These are phyloP conservation scores for Phytophthora cactorum DNA, from an alignment of 352 stramenopile species.

Conservation along the genomic window DNA sequence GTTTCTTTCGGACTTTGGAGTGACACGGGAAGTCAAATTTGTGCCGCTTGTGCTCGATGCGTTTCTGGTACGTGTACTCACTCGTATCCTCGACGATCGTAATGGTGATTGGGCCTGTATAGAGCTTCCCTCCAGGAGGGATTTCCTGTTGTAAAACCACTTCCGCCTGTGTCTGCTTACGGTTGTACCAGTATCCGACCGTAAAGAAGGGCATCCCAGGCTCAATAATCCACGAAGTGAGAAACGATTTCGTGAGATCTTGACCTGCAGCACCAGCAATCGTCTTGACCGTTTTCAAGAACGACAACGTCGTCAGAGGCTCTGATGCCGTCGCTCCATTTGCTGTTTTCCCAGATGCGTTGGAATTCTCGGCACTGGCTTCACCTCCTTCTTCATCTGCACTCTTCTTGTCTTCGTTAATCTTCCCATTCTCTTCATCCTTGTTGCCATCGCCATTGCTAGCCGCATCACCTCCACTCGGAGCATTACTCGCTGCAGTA, in stretches of 20 bases:
- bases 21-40: conserved; percentile 90
- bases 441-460: conserved; percentile 47
- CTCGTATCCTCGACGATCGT: conserved; percentile 89
- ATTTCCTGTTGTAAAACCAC: conserved; percentile 87
- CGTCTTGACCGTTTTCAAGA: conserved; percentile 82
- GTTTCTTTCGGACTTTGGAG: conserved; percentile 89
- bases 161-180: conserved; percentile 87
- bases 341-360: conserved; percentile 27
- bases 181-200: conserved; percentile 90
- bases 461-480: conserved; percentile 36
- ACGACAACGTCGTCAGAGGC: conserved; percentile 78
- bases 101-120: conserved; percentile 81
- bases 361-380: conserved; percentile 19
- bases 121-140: conserved; percentile 78
- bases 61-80: conserved; percentile 82
- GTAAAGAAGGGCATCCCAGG: conserved; percentile 88
- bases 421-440: conserved; percentile 39
- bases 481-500: conserved; percentile 16
- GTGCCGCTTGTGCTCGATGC: conserved; percentile 84
- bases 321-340: conserved; percentile 34
- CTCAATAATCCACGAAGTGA: conserved; percentile 84
- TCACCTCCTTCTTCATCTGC: conserved; percentile 45
- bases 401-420: conserved; percentile 30
- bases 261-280: conserved; percentile 80
- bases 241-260: conserved; percentile 82